Evolutionary conservation across 805 yeast genomes (phyloP).

Genomic region (Metschnikowia vanudenii): DNA sequence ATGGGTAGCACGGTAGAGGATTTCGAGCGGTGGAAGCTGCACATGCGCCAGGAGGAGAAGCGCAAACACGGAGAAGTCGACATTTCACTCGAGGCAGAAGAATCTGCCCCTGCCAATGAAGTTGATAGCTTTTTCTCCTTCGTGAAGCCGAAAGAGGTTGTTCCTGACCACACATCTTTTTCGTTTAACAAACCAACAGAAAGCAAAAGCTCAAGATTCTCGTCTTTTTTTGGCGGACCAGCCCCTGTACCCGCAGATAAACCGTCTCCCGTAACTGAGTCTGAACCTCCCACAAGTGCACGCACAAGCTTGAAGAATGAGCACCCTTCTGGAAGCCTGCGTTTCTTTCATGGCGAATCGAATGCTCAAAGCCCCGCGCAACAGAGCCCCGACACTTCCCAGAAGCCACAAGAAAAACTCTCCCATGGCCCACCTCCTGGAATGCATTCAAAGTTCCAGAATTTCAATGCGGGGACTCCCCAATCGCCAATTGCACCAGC

Average conservation of each 20-base stretch:
- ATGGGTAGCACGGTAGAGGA: slow-evolving; percentile 56
- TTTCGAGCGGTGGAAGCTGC: slow-evolving; percentile 58
- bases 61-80: slow-evolving; percentile 43
- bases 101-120: slow-evolving; percentile 30
- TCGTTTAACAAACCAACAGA: slow-evolving; percentile 13
- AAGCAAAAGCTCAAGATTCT: slow-evolving; percentile 26
- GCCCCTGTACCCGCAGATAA: not conserved
- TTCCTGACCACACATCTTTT: slow-evolving; percentile 9
- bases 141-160: slow-evolving; percentile 30
- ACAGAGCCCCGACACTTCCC: not conserved
- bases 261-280: not conserved
- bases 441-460: slow-evolving; percentile 7
- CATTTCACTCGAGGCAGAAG: slow-evolving; percentile 10
- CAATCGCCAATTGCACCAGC: not conserved
- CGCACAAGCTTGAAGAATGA: slow-evolving; percentile 1
- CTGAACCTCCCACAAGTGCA: slow-evolving; percentile 1
- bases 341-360: slow-evolving; percentile 9
- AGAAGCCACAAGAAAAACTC: slow-evolving; percentile 2
- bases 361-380: not conserved
- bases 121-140: slow-evolving; percentile 45
- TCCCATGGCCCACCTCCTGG: slow-evolving; percentile 13
- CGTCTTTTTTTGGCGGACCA: slow-evolving; percentile 18
- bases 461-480: not conserved
- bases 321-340: slow-evolving; percentile 10
- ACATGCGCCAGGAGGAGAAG: slow-evolving; percentile 51